Evolutionary conservation across 176 grass and related monocot genomes (phyloP).

Genomic region (Pontederia paniculata): DNA sequence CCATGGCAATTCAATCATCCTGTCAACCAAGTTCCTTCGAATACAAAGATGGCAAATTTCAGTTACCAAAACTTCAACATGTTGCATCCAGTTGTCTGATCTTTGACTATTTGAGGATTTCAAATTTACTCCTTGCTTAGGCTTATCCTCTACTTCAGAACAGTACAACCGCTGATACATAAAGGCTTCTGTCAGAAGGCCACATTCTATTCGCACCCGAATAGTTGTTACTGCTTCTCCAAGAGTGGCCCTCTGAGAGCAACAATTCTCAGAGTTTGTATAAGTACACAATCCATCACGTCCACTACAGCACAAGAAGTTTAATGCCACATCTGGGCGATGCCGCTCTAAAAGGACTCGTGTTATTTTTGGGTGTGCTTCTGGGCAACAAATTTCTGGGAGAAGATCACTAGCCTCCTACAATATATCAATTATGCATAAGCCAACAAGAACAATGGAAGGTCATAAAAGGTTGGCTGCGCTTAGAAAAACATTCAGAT

Average conservation of each 20-base stretch:
- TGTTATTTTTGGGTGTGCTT: conserved; percentile 83
- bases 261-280: conserved; percentile 35
- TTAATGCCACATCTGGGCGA: conserved; percentile 61
- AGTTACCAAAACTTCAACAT: conserved; percentile 50
- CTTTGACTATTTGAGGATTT: conserved; percentile 16
- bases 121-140: conserved; percentile 18
- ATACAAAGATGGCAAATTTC: conserved; percentile 75
- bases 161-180: conserved; percentile 64
- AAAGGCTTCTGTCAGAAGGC: conserved; percentile 85
- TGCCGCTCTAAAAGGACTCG: conserved; percentile 79
- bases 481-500: too few species aligned
- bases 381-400: conserved; percentile 57
- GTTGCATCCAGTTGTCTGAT: conserved; percentile 37
- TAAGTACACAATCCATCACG: conserved; percentile 34
- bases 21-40: conserved; percentile 51
- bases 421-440: background rate
- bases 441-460: background rate
- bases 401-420: conserved; percentile 76
- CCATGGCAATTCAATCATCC: conserved; percentile 93
- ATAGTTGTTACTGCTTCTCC: conserved; percentile 58
- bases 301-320: conserved; percentile 52
- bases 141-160: conserved; percentile 39
- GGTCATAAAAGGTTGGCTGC: too few species aligned
- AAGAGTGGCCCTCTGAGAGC: conserved; percentile 25
- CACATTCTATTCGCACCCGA: conserved; percentile 76